Conservation (phyloP, 352 stramenopile genomes). For the Pythium insidiosum region DNA sequence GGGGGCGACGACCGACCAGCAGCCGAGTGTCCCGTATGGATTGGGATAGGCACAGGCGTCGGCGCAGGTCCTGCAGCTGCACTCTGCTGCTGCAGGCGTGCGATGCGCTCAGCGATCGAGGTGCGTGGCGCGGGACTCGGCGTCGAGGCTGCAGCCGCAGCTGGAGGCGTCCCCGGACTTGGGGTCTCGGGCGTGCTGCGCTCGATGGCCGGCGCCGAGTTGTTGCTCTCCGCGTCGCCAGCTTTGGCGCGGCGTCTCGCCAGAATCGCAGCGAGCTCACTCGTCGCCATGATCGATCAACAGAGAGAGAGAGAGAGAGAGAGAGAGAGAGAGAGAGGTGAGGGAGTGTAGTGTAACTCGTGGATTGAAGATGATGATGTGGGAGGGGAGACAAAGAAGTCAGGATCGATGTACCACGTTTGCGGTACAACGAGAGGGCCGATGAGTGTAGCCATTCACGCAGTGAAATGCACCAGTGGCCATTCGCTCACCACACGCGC, state of each 20-base stretch:
- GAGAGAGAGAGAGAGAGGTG: not conserved
- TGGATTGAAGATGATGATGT: too few relatives aligned
- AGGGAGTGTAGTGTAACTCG: slow-evolving; percentile 9
- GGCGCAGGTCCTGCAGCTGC: slow-evolving; percentile 23
- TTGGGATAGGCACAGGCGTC: slow-evolving; percentile 15
- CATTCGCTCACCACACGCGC: too few relatives aligned
- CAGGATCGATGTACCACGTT: too few relatives aligned
- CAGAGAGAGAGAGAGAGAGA: slow-evolving; percentile 3
- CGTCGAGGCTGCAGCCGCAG: not conserved
- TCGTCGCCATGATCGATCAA: slow-evolving; percentile 50
- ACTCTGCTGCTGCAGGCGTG: slow-evolving; percentile 60
- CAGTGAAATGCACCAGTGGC: too few relatives aligned
- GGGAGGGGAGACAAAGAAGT: too few relatives aligned
- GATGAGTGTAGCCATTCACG: too few relatives aligned
- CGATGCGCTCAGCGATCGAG: slow-evolving; percentile 75
- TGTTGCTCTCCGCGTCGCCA: slow-evolving; percentile 25
- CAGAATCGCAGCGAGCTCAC: slow-evolving; percentile 78
- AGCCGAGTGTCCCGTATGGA: too few relatives aligned
- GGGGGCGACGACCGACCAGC: too few relatives aligned
- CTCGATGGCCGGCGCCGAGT: slow-evolving; percentile 21
- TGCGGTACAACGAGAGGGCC: too few relatives aligned
- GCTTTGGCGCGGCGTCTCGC: slow-evolving; percentile 66
- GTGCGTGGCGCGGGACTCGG: slow-evolving; percentile 10
- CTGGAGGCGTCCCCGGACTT: slow-evolving; percentile 8
- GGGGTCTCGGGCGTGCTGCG: slow-evolving; percentile 9